Evolutionary conservation across 2,329 filamentous ascomycete species (phyloP).

Genomic region (Fusarium sp.): DNA sequence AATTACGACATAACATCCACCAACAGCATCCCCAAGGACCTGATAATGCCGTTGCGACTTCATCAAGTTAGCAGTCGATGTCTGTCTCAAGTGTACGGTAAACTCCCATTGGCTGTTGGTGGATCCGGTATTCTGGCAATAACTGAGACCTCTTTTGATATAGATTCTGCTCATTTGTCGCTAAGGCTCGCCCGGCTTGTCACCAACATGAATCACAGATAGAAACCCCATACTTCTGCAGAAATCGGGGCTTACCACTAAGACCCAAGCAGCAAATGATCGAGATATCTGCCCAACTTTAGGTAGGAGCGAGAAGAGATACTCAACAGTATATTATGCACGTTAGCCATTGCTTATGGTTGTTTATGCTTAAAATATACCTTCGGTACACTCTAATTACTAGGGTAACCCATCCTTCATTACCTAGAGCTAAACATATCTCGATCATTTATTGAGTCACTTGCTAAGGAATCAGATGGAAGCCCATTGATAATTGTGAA

Average conservation of each 20-base stretch:
- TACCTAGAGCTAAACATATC: too few relatives aligned
- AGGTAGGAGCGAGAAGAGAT: too few relatives aligned
- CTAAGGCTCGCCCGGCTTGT: not conserved
- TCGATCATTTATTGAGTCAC: too few relatives aligned
- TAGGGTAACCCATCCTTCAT: too few relatives aligned
- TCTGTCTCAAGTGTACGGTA: not conserved
- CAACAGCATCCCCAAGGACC: not conserved
- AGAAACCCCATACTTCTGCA: not conserved
- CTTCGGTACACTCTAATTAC: too few relatives aligned
- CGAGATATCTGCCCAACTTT: too few relatives aligned
- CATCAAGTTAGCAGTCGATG: slow-evolving; percentile 1
- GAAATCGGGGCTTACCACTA: slow-evolving; percentile 1
- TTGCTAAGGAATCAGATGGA: too few relatives aligned
- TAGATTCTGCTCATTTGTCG: slow-evolving; percentile 2
- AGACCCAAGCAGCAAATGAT: too few relatives aligned
- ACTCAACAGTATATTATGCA: too few relatives aligned
- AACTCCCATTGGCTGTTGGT: not conserved
- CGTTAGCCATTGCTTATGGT: too few relatives aligned
- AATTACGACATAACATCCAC: slow-evolving; percentile 1
- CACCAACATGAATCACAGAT: slow-evolving; percentile 32
- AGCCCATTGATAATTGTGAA: not conserved
- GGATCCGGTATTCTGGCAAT: slow-evolving; percentile 1
- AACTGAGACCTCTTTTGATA: not conserved
- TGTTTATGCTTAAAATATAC: too few relatives aligned
- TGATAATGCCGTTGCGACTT: not conserved